phyloP scores from a whole-genome alignment of 2,329 filamentous ascomycete genomes.

The Calonectria pteridis region DNA sequence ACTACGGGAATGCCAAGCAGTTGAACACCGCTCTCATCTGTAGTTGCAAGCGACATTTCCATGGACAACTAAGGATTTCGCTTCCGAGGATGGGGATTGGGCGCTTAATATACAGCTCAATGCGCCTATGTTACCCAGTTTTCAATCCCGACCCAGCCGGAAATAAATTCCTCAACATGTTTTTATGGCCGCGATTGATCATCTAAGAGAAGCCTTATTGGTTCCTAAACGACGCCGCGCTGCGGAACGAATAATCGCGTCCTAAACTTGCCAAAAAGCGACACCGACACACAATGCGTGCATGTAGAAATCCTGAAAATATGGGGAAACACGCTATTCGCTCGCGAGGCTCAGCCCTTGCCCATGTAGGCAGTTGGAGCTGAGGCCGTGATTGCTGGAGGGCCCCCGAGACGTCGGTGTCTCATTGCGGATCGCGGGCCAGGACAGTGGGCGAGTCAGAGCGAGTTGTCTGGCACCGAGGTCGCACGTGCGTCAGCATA shows the following conservation, averaged over 20 bases:
- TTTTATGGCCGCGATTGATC: background rate
- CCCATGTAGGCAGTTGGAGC: background rate
- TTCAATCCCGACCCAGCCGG: background rate
- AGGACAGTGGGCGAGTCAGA: background rate
- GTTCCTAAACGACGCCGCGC: background rate
- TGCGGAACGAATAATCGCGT: background rate
- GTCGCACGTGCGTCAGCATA: constrained; percentile 3
- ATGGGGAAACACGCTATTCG: constrained; percentile 3
- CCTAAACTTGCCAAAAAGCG: background rate
- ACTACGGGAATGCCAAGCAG: background rate
- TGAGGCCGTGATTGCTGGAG: background rate
- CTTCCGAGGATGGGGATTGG: background rate
- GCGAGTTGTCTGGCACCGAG: background rate
- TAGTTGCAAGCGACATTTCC: background rate
- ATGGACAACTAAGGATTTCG: background rate
- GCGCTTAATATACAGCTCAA: background rate
- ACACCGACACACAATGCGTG: background rate
- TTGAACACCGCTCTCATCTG: background rate
- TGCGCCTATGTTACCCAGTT: background rate
- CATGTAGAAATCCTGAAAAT: background rate
- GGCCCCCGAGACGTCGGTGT: background rate
- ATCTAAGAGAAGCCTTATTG: background rate
- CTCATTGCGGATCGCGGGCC: background rate
- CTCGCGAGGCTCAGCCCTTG: background rate
- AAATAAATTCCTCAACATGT: background rate